A percentile compares a stretch with the other conserved stretches of the same genome.
phyloP scores from a whole-genome alignment of 2,329 filamentous ascomycete genomes.

The Fusarium equiseti region DNA sequence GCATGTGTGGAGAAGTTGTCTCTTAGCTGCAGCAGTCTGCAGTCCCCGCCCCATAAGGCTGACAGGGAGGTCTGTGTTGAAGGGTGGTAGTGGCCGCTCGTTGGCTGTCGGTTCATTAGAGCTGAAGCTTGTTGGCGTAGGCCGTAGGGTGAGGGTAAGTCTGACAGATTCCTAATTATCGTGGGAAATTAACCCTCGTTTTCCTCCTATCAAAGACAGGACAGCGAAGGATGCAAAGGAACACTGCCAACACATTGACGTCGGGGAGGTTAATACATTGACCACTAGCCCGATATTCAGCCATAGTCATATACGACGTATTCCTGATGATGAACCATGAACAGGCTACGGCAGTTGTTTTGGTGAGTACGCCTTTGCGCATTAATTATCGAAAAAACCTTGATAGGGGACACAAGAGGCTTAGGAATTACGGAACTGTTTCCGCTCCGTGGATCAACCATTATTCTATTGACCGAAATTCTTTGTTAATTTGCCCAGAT shows the following conservation, averaged over 20 bases:
- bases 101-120: conserved; percentile 27
- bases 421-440: not conserved
- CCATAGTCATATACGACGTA: not conserved
- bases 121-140: conserved; percentile 21
- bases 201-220: not conserved
- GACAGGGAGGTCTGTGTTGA: conserved; percentile 38
- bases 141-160: not conserved
- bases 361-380: not conserved
- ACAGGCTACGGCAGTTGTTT: not conserved
- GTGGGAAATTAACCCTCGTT: not conserved
- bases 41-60: conserved; percentile 47
- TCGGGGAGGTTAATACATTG: not conserved
- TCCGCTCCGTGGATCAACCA: conserved; percentile 13
- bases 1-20: conserved; percentile 37
- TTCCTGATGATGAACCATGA: not conserved
- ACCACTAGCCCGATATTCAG: not conserved
- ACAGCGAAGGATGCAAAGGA: not conserved
- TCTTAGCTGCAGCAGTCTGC: conserved; percentile 28
- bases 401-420: not conserved
- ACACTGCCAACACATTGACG: not conserved
- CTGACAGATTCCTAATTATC: conserved; percentile 20
- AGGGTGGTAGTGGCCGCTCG: conserved; percentile 20
- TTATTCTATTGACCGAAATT: not conserved
- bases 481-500: conserved; percentile 9
- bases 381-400: not conserved